Evolutionary conservation across 805 yeast genomes (phyloP), one percentile per base, ranked within the genome.

Genomic region (Myxozyma neglecta): DNA sequence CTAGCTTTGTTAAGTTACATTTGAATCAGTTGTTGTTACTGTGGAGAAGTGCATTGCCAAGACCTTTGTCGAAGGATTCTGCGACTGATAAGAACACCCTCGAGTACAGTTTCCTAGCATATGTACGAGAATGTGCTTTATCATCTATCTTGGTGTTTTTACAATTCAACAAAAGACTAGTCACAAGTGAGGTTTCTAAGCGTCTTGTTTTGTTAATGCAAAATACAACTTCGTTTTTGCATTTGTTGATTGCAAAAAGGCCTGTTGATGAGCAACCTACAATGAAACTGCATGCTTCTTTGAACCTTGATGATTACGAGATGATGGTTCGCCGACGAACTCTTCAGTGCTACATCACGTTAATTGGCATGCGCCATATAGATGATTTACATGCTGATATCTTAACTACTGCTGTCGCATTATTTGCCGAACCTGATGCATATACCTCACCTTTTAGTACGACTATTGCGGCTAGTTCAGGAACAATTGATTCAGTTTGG

Each of bases 31-130:
- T 88, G 53, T 72, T 88, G 50, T 72, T 78, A 9, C 76, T 87
- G 59, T 88, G 92, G 92, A 85, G 85, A 63, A 79, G 81, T 47
- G 75, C 86, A 7, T 69, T 85, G 43, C 80, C 83, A 1, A 69
- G 69, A 53, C 74, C 71, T 5, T 55, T 67, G 14, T 83, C 82
- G 50, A 76, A 82, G 1, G 79, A 81, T 57, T 20, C 62, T 2
- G 57, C 37, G 16, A 52, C 43, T 34, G 65, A 61, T 24, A 63
- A 64, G 53, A 63, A 57, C 24, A 78, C 80, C 13, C 66, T 73
- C 13, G 70, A 73, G 54, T 70, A 74, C 58, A 61, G 65, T 32
- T 66, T 66, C 32, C 72, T 74, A 39, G 71, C 77, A 54, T 85
- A 84, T 65, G 79, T 85, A 6, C 80, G 87, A 62, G 79, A 83